Conservation (phyloP, 345 rosid genomes). For the Barbarea vulgaris region DNA sequence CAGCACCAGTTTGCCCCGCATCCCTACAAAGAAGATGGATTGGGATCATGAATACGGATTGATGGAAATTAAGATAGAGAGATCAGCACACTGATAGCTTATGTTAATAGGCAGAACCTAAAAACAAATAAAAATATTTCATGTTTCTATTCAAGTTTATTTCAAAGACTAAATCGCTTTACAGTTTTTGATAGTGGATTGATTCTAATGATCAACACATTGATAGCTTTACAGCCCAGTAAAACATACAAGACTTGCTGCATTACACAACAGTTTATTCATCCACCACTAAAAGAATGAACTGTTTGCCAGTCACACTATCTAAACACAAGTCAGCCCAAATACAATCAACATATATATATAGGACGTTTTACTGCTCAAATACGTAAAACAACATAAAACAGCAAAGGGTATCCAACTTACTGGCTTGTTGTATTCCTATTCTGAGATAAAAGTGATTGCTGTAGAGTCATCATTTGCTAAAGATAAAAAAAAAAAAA, state of each 20-base stretch:
- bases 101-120: not conserved
- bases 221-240: not conserved
- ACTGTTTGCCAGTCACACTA: not conserved
- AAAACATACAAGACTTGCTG: slow-evolving; percentile 18
- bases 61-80: not conserved
- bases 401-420: slow-evolving; percentile 36
- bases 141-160: not conserved
- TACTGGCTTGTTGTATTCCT: slow-evolving; percentile 64
- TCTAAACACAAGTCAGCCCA: not conserved
- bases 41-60: not conserved
- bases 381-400: not conserved
- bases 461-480: slow-evolving; percentile 68
- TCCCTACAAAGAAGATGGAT: slow-evolving; percentile 51
- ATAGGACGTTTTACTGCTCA: not conserved
- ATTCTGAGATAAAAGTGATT: slow-evolving; percentile 60
- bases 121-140: not conserved
- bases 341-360: not conserved
- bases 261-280: not conserved
- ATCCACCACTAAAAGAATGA: not conserved
- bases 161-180: not conserved
- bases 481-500: slow-evolving; percentile 22
- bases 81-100: not conserved
- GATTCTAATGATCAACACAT: not conserved
- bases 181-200: not conserved
- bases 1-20: slow-evolving; percentile 52